Evolutionary conservation across 2,329 filamentous ascomycete species (phyloP).

Genomic region (Fusarium sp.): DNA sequence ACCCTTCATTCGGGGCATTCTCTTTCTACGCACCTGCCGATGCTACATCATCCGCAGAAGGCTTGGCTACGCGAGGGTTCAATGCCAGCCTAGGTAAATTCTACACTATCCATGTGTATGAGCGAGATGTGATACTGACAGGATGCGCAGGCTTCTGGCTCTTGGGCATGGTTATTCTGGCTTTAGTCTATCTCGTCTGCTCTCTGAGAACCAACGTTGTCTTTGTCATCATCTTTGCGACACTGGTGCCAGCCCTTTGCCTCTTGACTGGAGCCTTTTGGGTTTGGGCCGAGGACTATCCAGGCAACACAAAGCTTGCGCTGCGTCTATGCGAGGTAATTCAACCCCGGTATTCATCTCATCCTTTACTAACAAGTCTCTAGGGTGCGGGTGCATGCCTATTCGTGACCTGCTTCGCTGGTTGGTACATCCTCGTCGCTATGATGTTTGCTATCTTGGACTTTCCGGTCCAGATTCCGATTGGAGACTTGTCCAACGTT

Average conservation of each 20-base stretch:
- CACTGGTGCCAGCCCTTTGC: slow-evolving; percentile 67
- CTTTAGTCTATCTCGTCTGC: slow-evolving; percentile 75
- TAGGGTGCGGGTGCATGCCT: slow-evolving; percentile 61
- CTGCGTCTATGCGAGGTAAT: slow-evolving; percentile 59
- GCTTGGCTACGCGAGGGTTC: slow-evolving; percentile 61
- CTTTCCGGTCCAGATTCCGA: slow-evolving; percentile 66
- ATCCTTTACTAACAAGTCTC: rapidly evolving
- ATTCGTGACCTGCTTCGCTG: slow-evolving; percentile 62
- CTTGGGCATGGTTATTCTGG: slow-evolving; percentile 73
- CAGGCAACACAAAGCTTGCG: slow-evolving; percentile 40
- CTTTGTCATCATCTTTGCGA: slow-evolving; percentile 77
- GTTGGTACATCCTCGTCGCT: slow-evolving; percentile 68
- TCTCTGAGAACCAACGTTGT: slow-evolving; percentile 77
- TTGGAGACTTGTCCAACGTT: slow-evolving; percentile 64
- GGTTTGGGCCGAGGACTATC: slow-evolving; percentile 56
- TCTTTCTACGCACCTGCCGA: slow-evolving; percentile 54
- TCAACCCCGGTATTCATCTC: slow-evolving; percentile 38
- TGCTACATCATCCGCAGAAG: slow-evolving; percentile 50
- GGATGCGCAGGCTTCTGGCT: slow-evolving; percentile 65
- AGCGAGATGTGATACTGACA: slow-evolving; percentile 44
- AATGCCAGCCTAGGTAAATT: slow-evolving; percentile 65
- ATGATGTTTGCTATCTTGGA: slow-evolving; percentile 67
- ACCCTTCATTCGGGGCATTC: slow-evolving; percentile 65
- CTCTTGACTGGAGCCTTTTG: slow-evolving; percentile 72
- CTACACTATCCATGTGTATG: slow-evolving; percentile 54